phyloP scores from a whole-genome alignment of 345 rosid genomes.

The Nephelium lappaceum region DNA sequence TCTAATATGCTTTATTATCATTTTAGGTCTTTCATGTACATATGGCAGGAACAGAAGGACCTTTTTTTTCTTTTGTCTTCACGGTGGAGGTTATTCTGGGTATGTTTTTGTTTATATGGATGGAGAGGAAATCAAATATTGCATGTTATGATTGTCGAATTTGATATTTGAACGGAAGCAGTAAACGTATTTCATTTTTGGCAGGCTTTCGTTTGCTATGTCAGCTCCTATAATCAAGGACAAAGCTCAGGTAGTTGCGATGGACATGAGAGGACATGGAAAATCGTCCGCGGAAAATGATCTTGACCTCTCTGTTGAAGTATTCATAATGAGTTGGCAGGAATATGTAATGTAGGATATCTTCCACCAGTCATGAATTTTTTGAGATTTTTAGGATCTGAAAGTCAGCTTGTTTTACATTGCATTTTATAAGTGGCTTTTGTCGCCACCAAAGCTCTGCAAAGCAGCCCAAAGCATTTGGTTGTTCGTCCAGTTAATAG shows the following conservation, averaged over 20 bases:
- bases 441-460: no score
- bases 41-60: conserved; percentile 86
- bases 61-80: conserved; percentile 86
- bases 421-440: no score
- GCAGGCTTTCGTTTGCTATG: conserved; percentile 84
- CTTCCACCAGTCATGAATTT: not conserved
- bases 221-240: conserved; percentile 83
- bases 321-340: conserved; percentile 14
- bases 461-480: not conserved
- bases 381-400: no score
- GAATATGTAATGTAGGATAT: not conserved
- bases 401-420: no score
- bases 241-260: conserved; percentile 79
- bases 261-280: conserved; percentile 98
- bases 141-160: not conserved
- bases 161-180: not conserved
- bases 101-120: conserved; percentile 26
- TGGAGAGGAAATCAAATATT: not conserved
- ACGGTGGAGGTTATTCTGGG: conserved; percentile 98
- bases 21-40: conserved; percentile 91
- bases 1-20: conserved; percentile 31
- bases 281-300: conserved; percentile 83
- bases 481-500: not conserved
- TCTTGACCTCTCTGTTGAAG: conserved; percentile 85
- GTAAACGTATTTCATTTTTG: conserved; percentile 18